Base-by-base conservation (phyloP, 306 rosid genomes). In the Begonia loranthoides region DNA sequence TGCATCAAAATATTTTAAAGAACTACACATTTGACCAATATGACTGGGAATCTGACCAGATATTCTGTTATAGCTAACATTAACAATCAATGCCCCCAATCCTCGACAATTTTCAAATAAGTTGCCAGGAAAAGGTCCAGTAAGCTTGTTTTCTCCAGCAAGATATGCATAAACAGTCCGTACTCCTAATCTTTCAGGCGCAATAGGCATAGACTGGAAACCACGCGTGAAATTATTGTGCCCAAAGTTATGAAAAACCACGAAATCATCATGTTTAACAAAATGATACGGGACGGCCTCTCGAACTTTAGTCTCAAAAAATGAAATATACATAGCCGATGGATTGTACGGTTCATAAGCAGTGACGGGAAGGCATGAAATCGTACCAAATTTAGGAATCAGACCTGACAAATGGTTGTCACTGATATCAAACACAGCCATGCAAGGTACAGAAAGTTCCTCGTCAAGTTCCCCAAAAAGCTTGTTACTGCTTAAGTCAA, bases 351-450 rank as follows among this genome's bases (percentile, higher is more conserved):
- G n/a, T 53, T 65, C 57, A 45, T 61, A 63, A 56, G 52, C 63
- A 59, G 66, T 69, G 56, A 51, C 55, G 4, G 78, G 40, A 43
- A 66, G 17, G 60, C 95, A 79, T 9, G 51, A 12, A 40, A n/a
- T 21, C 50, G 52, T 50, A 19, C 55, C 40, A 60, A 75, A 81
- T 17, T 45, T 66, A 41, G 95, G 93, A 64, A 88, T 61, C 14
- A 71, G 49, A 47, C 97, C 97, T 15, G 73, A 67, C 45, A 88
- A 66, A 39, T 54, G 6, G 55, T 88, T 88, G 47, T 62, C 78
- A 17, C 97, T 84, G 66, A 88, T 68, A 75, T 88, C 95, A 75
- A 84, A 78, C 74, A 77, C 53, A 38, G 75, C 59, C 95, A 84
- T 84, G 48, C 92, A 84, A 0, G 93, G 89, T 69, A 77, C 87